Evolutionary conservation across 1,284 basidiomycete species (phyloP).

Genomic region (Rhodotorula glutinis): DNA sequence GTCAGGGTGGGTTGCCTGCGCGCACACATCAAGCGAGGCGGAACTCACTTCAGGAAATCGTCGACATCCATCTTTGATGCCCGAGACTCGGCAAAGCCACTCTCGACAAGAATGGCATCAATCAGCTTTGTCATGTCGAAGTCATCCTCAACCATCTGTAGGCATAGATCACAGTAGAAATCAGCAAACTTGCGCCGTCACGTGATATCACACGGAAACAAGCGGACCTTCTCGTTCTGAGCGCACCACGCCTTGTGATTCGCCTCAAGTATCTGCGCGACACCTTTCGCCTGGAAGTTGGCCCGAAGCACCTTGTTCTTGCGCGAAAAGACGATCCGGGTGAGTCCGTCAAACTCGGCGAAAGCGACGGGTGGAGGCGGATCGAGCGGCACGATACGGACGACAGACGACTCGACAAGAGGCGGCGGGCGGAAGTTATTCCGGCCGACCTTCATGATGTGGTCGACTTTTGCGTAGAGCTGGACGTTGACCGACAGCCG

Average conservation of each 20-base stretch:
- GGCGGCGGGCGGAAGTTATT: slow-evolving; percentile 97
- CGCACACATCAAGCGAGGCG: neutral
- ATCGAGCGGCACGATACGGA: slow-evolving; percentile 85
- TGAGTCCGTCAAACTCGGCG: slow-evolving; percentile 95
- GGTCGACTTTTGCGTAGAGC: slow-evolving; percentile 89
- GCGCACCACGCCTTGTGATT: slow-evolving; percentile 95
- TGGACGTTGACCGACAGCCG: slow-evolving; percentile 95
- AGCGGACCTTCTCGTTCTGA: slow-evolving; percentile 56
- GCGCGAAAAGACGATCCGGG: slow-evolving; percentile 81
- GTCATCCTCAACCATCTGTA: slow-evolving; percentile 64
- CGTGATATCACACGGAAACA: rapidly evolving
- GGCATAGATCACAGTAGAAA: no score
- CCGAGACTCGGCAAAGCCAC: slow-evolving; percentile 64
- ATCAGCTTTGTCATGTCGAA: slow-evolving; percentile 69
- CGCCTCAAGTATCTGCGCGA: slow-evolving; percentile 87
- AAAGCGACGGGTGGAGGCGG: slow-evolving; percentile 94
- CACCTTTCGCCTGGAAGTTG: slow-evolving; percentile 85
- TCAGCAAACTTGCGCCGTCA: neutral
- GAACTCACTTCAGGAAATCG: slow-evolving; percentile 69
- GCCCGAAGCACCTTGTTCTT: slow-evolving; percentile 88
- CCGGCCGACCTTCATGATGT: slow-evolving; percentile 92
- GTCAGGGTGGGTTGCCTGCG: neutral
- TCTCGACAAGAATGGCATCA: slow-evolving; percentile 69
- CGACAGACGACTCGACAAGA: slow-evolving; percentile 87
- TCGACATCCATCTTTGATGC: slow-evolving; percentile 82